These are phyloP conservation scores for Diaporthe sp. DNA, from an alignment of 2,329 filamentous ascomycete genomes.

Conservation along the genomic window DNA sequence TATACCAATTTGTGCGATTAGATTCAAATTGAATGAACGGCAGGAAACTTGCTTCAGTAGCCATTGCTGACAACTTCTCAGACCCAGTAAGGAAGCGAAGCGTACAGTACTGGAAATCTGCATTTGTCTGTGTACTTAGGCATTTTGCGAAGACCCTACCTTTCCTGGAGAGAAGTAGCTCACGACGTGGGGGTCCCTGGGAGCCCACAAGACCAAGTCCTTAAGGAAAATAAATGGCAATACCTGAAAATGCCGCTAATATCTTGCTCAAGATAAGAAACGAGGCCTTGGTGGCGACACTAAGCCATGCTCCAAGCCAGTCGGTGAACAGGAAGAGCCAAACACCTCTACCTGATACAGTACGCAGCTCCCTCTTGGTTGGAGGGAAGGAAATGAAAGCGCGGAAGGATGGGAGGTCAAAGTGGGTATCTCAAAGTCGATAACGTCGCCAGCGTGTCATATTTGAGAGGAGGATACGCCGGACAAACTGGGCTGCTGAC, in stretches of 20 bases:
- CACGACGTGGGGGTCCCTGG: too few relatives aligned
- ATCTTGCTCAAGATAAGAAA: slow-evolving; percentile 79
- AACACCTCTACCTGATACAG: not conserved
- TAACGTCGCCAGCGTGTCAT: not conserved
- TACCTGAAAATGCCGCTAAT: slow-evolving; percentile 70
- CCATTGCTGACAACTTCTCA: slow-evolving; percentile 76
- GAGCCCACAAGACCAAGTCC: too few relatives aligned
- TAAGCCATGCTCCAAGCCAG: not conserved
- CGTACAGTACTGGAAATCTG: too few relatives aligned
- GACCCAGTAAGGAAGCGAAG: too few relatives aligned
- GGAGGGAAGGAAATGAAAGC: slow-evolving; percentile 47
- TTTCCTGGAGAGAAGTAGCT: too few relatives aligned
- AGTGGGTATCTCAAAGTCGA: too few relatives aligned
- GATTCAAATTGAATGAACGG: slow-evolving; percentile 74
- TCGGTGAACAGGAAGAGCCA: not conserved
- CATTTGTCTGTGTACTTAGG: too few relatives aligned
- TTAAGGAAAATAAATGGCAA: slow-evolving; percentile 53
- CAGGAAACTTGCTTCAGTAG: slow-evolving; percentile 75
- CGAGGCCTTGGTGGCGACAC: slow-evolving; percentile 70
- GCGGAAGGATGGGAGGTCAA: not conserved
- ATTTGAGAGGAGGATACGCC: not conserved
- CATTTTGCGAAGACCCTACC: too few relatives aligned
- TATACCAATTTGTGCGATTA: slow-evolving; percentile 71
- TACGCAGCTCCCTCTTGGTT: slow-evolving; percentile 74
- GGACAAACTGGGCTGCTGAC: not conserved